Evolutionary conservation across 345 rosid genomes (phyloP), one percentile per base, ranked within the genome.

Genomic region (Triadica sebifera): DNA sequence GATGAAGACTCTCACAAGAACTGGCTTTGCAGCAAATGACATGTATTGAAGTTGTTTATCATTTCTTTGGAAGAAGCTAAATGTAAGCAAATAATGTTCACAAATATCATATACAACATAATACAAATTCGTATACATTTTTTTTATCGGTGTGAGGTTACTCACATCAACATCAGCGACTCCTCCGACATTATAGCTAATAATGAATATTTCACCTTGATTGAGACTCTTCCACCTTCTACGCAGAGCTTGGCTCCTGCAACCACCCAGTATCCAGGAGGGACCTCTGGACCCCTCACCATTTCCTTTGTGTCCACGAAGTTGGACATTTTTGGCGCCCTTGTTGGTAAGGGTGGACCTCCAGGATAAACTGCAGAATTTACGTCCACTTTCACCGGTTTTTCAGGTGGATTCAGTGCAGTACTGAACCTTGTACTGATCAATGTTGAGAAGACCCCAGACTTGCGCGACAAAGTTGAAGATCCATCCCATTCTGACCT

Each of bases 261-360:
- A 47, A 95, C 88, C 71, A 95, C 97, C 99, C 98, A 95, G 79
- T 91, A 95, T 57, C 99, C 99, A 24, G 98, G 99, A 1, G 79
- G 73, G 65, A 88, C 89, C 80, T 95, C 96, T 0, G 98, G 98
- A 53, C 99, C 98, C 79, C 99, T 84, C 69, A 89, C 82, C 87
- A 82, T 92, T 81, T 91, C 98, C 81, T 88, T 93, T 12, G 89
- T 91, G 71, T 95, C 91, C n/a, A 95, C 99, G 39, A 93, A 91
- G 82, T 70, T 89, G 5, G 87, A 79, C 86, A 93, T 81, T 75
- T 85, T 93, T 1, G 96, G 93, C 20, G 84, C 87, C 81, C 41
- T 84, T 0, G 72, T 80, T 10, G 91, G 85, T 0, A 67, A 56
- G 7, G 97, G 97, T 0, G 95, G 95, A 34, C 98, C 98, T 65